phyloP scores from a whole-genome alignment of 768 basidiomycete genomes.

The Lactarius quietus region DNA sequence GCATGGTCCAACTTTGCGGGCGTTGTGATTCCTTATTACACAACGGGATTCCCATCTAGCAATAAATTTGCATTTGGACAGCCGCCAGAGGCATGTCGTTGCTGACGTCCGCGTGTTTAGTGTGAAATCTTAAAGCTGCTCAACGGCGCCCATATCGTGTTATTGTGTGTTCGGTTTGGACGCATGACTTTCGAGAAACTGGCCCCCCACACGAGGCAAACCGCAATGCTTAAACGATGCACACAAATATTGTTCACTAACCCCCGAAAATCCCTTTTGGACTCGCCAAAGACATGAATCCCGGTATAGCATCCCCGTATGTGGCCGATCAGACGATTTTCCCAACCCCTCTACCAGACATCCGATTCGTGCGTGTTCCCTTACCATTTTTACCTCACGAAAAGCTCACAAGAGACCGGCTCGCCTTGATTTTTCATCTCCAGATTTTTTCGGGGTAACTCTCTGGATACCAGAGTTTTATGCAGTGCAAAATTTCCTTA shows the following conservation, averaged over 20 bases:
- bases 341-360: background rate
- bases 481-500: background rate
- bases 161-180: background rate
- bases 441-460: background rate
- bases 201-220: background rate
- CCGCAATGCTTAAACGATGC: background rate
- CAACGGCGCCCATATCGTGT: background rate
- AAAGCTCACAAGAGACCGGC: background rate
- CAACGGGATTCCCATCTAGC: background rate
- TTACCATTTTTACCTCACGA: background rate
- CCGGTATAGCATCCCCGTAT: conserved; percentile 6
- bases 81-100: background rate
- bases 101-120: background rate
- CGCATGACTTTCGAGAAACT: background rate
- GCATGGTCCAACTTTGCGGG: background rate
- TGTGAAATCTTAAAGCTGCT: background rate
- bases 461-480: background rate
- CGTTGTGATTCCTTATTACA: background rate
- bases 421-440: background rate
- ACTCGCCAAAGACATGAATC: background rate
- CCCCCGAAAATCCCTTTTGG: conserved; percentile 1
- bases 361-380: background rate
- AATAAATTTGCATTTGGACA: background rate
- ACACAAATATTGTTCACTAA: background rate
- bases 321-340: conserved; percentile 9